Base-by-base conservation (phyloP, 768 basidiomycete species). In the Trametopsis cervina region DNA sequence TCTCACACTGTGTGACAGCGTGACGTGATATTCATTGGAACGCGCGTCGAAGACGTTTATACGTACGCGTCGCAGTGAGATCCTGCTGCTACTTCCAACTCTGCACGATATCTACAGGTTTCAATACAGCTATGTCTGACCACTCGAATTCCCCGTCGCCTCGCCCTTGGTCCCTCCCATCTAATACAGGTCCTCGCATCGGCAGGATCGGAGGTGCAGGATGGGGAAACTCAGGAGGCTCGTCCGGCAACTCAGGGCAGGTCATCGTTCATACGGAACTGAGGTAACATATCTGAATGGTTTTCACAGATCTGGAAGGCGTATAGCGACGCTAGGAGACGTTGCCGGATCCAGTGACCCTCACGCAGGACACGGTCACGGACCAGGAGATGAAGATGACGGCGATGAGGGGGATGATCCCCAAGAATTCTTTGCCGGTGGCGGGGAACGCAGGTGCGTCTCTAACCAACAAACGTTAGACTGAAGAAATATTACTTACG, bases 371-470 rank as follows among this genome's bases (percentile, higher is more conserved):
- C 50, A 55, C 51, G 48, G 59, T n/a, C 54, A 49, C 21, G 54
- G 44, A 12, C 44, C 51, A 1, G 44, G 46, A 9, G 59, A 56
- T 54, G 64, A 57, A 24, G 67, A 68, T 4, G 72, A 71, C 46
- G 74, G 73, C 42, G 74, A 76, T 2, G 74, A 75, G 29, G 71
- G 70, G 5, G 67, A 64, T 6, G 72, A 74, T 37, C 69, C 72
- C 1, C 80, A 89, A 57, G 83, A 74, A 55, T 89, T 84, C 76
- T 98, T 90, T 65, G 85, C 95, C 7, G 51, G 45, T 2, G 95
- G 95, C n/a, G 95, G 95, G 0, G 95, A 95, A 63, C 73, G 89
- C 60, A 93, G 91, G 93, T 89, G 22, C 40, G 56, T 53, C 4
- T 42, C 18, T 20, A n/a, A n/a, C n/a, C n/a, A n/a, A n/a, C n/a